Evolutionary conservation across 352 stramenopile genomes (phyloP).

Genomic region (Phytophthora pluvialis): DNA sequence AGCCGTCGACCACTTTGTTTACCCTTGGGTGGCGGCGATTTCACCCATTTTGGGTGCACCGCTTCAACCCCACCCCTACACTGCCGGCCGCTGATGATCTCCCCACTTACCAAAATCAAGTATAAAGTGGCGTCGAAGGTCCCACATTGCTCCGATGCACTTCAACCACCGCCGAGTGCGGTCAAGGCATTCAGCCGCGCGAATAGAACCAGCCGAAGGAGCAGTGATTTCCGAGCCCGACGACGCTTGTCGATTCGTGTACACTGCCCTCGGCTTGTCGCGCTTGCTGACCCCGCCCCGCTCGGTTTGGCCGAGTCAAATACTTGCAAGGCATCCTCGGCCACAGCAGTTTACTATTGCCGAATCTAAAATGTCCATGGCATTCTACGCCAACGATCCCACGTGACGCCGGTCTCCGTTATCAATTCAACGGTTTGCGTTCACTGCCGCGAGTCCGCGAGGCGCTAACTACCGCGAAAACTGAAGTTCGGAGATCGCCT

Average conservation of each 20-base stretch:
- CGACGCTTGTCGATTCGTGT: conserved; percentile 7
- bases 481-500: too few species aligned
- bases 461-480: too few species aligned
- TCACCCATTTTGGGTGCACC: conserved; percentile 7
- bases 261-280: conserved; percentile 12
- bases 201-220: conserved; percentile 10
- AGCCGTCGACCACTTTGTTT: neutral
- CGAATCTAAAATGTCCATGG: too few species aligned
- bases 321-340: too few species aligned
- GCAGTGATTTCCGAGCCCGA: neutral
- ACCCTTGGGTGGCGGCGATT: neutral
- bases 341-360: too few species aligned
- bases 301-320: too few species aligned
- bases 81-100: conserved; percentile 31
- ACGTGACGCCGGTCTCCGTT: too few species aligned
- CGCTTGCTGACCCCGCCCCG: conserved; percentile 8
- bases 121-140: conserved; percentile 14
- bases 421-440: too few species aligned
- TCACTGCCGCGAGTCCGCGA: too few species aligned
- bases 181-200: conserved; percentile 3
- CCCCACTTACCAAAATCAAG: conserved; percentile 24
- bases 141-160: conserved; percentile 17
- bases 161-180: conserved; percentile 35
- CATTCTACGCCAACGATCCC: too few species aligned
- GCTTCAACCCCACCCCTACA: conserved; percentile 51